Evolutionary conservation across 805 yeast genomes (phyloP).

Genomic region (Saccharomycopsis fibuligera): DNA sequence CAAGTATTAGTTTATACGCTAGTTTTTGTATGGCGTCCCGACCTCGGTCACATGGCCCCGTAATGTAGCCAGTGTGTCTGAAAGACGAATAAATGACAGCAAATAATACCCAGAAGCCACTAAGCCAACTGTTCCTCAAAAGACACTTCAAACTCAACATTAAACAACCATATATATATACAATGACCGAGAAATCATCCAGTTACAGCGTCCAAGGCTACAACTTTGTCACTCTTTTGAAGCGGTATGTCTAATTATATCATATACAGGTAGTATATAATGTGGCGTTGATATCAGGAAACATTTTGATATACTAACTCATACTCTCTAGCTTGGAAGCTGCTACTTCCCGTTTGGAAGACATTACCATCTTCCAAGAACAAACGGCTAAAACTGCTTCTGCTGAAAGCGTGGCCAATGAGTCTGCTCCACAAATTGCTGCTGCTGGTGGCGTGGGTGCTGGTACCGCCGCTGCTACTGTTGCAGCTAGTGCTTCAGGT

Average conservation of each 20-base stretch:
- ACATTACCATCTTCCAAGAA: conserved; percentile 74
- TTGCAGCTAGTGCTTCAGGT: conserved; percentile 22
- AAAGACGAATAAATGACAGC: too few species aligned
- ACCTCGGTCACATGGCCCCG: too few species aligned
- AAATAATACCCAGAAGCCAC: too few species aligned
- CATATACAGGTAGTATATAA: too few species aligned
- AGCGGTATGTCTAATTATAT: conserved; percentile 44
- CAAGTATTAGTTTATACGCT: too few species aligned
- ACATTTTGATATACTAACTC: background rate
- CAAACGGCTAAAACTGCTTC: conserved; percentile 34
- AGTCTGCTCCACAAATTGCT: conserved; percentile 25
- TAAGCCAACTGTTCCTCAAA: too few species aligned
- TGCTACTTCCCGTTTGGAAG: conserved; percentile 89
- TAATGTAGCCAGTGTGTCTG: too few species aligned
- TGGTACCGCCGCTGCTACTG: conserved; percentile 2
- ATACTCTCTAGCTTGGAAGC: conserved; percentile 68
- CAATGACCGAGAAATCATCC: conserved; percentile 27
- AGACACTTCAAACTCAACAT: too few species aligned
- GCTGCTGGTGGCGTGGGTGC: background rate
- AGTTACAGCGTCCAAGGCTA: conserved; percentile 69
- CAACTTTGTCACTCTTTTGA: conserved; percentile 74
- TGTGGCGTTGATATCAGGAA: background rate
- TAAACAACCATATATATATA: background rate
- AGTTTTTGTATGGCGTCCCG: too few species aligned
- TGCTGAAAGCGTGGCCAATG: background rate